Evolutionary conservation across 306 rosid genomes (phyloP), one percentile per base, ranked within the genome.

Genomic region (Quercus gilva): DNA sequence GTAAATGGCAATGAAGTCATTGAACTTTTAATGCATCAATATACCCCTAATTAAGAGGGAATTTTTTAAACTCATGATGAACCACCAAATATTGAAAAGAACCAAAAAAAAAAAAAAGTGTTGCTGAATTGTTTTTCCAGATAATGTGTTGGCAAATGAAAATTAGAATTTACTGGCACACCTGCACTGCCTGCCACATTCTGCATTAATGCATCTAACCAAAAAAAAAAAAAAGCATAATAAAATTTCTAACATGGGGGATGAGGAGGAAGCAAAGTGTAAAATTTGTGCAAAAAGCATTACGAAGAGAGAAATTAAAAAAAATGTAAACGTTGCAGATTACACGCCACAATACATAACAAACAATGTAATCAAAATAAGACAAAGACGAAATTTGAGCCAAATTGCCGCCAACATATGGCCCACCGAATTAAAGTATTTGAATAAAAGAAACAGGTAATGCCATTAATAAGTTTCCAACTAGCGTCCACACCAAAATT

Each of bases 391-490:
- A 80, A 59, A 57, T 55, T 82, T 31, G 80, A 80, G 56, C 28
- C 70, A 29, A 76, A 61, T 74, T 76, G 49, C 59, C 79, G 85
- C 79, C 80, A 26, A 77, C 31, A 9, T 29, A 20, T 77, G 77
- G 26, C 69, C 83, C 83, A 79, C 77, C 23, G 3, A 35, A 82
- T 18, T 78, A 15, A 68, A 70, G 11, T 8, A 43, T 43, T 4
- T 26, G 33, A 14, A 19, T 4, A 15, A 60, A 13, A 1, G 3
- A 71, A 57, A 5, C 75, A 25, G 64, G 60, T 49, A 78, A 56
- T 69, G 78, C 72, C 81, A 85, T 55, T 53, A 75, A 77, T 65
- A 87, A 83, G 73, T 83, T 77, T 73, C 84, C 86, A 76, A 82
- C 84, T 69, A 82, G 72, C 72, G 55, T 19, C 73, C 71, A 65